phyloP scores from a whole-genome alignment of 2,329 filamentous ascomycete genomes.

The Colletotrichum sidae region DNA sequence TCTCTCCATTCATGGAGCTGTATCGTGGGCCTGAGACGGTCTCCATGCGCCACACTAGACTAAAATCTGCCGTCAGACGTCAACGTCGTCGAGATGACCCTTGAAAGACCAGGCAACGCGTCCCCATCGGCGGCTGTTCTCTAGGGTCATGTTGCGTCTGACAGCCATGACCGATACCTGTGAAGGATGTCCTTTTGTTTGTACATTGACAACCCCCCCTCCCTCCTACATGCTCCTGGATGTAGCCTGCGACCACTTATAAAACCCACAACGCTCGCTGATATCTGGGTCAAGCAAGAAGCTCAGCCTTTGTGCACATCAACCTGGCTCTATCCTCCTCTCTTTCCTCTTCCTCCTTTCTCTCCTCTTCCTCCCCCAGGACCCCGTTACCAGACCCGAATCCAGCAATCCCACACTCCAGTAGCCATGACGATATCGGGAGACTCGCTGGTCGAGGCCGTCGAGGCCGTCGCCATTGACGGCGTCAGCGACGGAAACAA shows the following conservation, averaged over 20 bases:
- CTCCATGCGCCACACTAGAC: not conserved
- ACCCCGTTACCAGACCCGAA: too few relatives aligned
- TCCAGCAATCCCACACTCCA: not conserved
- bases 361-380: too few relatives aligned
- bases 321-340: too few relatives aligned
- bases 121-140: constrained; percentile 2
- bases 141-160: not conserved
- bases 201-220: not conserved
- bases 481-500: constrained; percentile 29
- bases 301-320: too few relatives aligned
- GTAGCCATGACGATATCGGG: constrained; percentile 22
- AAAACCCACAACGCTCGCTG: too few relatives aligned
- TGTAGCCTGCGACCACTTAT: too few relatives aligned
- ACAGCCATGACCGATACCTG: not conserved
- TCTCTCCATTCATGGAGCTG: not conserved
- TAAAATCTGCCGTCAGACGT: constrained; percentile 33
- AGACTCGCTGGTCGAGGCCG: constrained; percentile 2
- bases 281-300: too few relatives aligned
- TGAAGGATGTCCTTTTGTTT: not conserved
- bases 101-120: not conserved
- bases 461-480: constrained; percentile 8
- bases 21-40: too few relatives aligned
- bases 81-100: not conserved
- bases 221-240: too few relatives aligned
- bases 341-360: too few relatives aligned